These are phyloP conservation scores for Urtica urens DNA, from an alignment of 306 rosid species.

Conservation along the genomic window DNA sequence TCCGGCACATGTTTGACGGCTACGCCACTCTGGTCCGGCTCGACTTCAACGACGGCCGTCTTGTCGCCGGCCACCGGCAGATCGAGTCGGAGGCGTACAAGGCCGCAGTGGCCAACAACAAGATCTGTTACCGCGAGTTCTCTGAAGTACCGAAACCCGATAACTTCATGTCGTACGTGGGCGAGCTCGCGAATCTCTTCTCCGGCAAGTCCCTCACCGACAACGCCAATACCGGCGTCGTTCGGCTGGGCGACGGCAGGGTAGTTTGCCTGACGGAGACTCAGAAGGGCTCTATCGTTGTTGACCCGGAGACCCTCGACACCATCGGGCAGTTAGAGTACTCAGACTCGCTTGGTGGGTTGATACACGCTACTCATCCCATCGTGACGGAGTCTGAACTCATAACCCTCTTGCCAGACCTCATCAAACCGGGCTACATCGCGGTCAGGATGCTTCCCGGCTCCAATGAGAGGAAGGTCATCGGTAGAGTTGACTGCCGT, in stretches of 20 bases:
- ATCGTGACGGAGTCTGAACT: constrained; percentile 68
- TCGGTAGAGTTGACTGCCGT: constrained; percentile 59
- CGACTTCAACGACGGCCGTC: constrained; percentile 38
- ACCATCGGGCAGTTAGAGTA: constrained; percentile 60
- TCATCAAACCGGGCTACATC: constrained; percentile 59
- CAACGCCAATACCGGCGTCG: constrained; percentile 83
- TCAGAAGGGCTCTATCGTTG: constrained; percentile 68
- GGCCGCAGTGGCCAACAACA: constrained; percentile 59
- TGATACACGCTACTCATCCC: constrained; percentile 85
- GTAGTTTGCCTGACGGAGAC: constrained; percentile 89
- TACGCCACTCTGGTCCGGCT: constrained; percentile 74
- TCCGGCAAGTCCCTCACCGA: constrained; percentile 76
- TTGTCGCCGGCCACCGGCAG: constrained; percentile 68
- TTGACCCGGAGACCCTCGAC: constrained; percentile 59
- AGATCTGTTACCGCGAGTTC: constrained; percentile 77
- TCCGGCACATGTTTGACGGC: constrained; percentile 89
- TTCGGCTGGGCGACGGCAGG: constrained; percentile 64
- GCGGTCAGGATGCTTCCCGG: constrained; percentile 70
- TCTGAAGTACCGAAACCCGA: constrained; percentile 68
- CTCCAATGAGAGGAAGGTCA: constrained; percentile 55
- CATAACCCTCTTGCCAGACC: constrained; percentile 62
- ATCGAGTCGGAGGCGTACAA: constrained; percentile 62
- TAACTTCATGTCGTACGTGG: constrained; percentile 55
- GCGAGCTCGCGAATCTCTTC: constrained; percentile 58
- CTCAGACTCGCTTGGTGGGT: constrained; percentile 63